phyloP scores from a whole-genome alignment of 148 eudicot genomes.

The Talinum fruticosum region DNA sequence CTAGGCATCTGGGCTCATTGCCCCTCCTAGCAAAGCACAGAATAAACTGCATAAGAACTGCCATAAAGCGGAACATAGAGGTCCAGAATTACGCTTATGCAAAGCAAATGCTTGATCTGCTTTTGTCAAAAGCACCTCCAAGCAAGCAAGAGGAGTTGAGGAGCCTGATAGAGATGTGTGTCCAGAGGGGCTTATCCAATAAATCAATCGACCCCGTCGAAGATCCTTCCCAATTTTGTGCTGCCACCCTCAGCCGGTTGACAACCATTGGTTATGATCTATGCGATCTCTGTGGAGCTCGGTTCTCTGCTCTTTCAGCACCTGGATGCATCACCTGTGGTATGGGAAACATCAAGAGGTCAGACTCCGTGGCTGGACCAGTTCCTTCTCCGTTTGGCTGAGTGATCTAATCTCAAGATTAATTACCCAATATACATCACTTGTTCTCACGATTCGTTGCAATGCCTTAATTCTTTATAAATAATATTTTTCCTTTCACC shows the following conservation, averaged over 20 bases:
- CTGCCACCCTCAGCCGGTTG: constrained; percentile 93
- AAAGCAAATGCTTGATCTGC: constrained; percentile 93
- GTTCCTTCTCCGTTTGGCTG: constrained; percentile 91
- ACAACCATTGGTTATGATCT: constrained; percentile 95
- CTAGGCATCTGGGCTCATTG: constrained; percentile 90
- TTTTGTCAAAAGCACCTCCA: constrained; percentile 85
- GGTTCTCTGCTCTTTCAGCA: constrained; percentile 80
- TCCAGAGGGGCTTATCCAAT: constrained; percentile 82
- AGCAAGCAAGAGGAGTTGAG: constrained; percentile 88
- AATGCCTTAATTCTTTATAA: too few relatives aligned
- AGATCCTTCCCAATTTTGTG: constrained; percentile 97
- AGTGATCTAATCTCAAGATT: constrained; percentile 5
- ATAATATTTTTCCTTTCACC: too few relatives aligned
- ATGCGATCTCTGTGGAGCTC: constrained; percentile 95
- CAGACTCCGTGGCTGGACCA: constrained; percentile 76
- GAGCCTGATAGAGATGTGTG: constrained; percentile 86
- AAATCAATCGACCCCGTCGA: constrained; percentile 88
- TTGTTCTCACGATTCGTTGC: neutral
- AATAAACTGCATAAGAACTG: constrained; percentile 89
- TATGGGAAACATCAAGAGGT: constrained; percentile 96
- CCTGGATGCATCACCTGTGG: constrained; percentile 97
- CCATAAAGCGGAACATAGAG: constrained; percentile 93
- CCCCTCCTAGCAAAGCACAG: constrained; percentile 95
- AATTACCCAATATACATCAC: neutral
- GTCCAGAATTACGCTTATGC: constrained; percentile 87